These are phyloP conservation scores for Eucalyptus pauciflora DNA, from an alignment of 345 rosid species.

Conservation along the genomic window DNA sequence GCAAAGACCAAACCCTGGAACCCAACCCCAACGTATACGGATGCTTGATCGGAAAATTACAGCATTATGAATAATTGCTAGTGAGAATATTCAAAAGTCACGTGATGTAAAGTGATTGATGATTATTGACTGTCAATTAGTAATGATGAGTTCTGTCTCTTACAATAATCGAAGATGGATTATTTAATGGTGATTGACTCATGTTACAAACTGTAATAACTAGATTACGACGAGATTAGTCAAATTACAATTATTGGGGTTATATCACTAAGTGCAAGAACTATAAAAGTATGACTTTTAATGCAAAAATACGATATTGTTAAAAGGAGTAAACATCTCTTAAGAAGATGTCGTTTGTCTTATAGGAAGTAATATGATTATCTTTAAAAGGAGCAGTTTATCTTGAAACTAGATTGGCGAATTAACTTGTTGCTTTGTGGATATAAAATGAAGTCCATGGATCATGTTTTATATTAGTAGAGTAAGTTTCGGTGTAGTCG, in stretches of 20 bases:
- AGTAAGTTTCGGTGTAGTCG: accelerated
- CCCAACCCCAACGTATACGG: no score
- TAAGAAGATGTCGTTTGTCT: neutral
- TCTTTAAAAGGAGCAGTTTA: neutral
- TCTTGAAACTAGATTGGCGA: neutral
- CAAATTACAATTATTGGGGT: neutral
- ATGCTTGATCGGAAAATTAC: neutral
- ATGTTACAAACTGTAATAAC: neutral
- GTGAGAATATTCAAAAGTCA: neutral
- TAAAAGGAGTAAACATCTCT: neutral
- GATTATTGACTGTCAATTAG: accelerated
- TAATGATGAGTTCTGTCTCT: neutral
- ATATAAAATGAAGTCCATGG: neutral
- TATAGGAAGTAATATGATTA: neutral
- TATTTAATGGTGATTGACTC: neutral
- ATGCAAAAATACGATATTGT: neutral
- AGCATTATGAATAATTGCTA: neutral
- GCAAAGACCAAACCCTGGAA: no score
- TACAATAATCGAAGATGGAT: neutral
- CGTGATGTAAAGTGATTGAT: accelerated
- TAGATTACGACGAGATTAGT: accelerated
- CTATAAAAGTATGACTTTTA: neutral
- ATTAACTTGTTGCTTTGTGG: neutral
- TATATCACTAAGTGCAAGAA: neutral
- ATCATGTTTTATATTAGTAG: neutral